phyloP scores from a whole-genome alignment of 441 rosid species.

The Erysimum cheiri region DNA sequence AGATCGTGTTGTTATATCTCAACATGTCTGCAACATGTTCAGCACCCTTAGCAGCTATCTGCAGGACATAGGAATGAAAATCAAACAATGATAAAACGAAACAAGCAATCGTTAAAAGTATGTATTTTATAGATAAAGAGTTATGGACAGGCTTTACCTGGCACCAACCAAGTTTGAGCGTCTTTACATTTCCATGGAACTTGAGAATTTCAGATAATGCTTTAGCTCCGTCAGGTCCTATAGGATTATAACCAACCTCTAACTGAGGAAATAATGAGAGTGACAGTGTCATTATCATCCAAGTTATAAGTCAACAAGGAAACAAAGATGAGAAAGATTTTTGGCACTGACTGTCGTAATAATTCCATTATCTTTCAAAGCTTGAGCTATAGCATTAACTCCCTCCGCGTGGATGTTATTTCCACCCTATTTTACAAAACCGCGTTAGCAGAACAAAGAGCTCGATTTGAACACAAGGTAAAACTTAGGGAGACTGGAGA shows the following conservation, averaged over 20 bases:
- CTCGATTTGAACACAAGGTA: not conserved
- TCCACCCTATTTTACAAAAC: conserved; percentile 70
- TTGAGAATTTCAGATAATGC: conserved; percentile 87
- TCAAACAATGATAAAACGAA: conserved; percentile 9
- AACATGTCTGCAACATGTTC: conserved; percentile 83
- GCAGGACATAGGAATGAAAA: conserved; percentile 39
- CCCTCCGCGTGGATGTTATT: conserved; percentile 88
- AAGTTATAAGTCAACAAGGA: conserved; percentile 25
- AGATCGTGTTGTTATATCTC: conserved; percentile 84
- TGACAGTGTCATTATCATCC: conserved; percentile 28
- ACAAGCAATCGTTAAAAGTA: not conserved
- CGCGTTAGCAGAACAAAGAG: conserved; percentile 22
- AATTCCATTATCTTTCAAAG: conserved; percentile 72
- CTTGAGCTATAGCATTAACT: conserved; percentile 72
- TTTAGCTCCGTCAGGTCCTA: conserved; percentile 89
- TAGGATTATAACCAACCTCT: conserved; percentile 94
- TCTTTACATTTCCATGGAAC: conserved; percentile 84
- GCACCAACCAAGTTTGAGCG: conserved; percentile 98
- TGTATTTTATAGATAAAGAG: not conserved
- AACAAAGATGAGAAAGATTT: conserved; percentile 16
- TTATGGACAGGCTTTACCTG: conserved; percentile 59
- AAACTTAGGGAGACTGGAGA: conserved; percentile 12
- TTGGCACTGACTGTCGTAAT: conserved; percentile 68
- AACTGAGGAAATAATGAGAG: conserved; percentile 53
- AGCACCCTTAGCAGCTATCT: conserved; percentile 93